phyloP scores from a whole-genome alignment of 2,329 filamentous ascomycete species.

The Scytalidium lignicola region DNA sequence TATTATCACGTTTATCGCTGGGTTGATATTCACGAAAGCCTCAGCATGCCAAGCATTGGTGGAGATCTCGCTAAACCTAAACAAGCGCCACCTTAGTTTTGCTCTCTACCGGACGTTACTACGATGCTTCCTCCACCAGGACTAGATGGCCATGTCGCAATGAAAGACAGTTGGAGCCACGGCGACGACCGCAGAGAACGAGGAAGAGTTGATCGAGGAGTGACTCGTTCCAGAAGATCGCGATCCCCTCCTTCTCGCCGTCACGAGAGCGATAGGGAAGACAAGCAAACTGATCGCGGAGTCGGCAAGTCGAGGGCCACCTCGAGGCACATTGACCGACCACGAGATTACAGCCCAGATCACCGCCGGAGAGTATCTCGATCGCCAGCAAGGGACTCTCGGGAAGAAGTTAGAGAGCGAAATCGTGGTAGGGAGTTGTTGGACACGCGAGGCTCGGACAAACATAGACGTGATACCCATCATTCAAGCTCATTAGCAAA shows the following conservation, averaged over 20 bases:
- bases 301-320: conserved; percentile 21
- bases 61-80: conserved; percentile 1
- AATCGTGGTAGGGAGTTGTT: conserved; percentile 30
- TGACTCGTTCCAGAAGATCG: conserved; percentile 28
- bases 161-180: conserved; percentile 37
- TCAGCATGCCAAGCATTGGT: not conserved
- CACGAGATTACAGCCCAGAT: conserved; percentile 21
- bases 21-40: not conserved
- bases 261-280: conserved; percentile 26
- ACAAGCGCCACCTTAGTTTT: conserved; percentile 3
- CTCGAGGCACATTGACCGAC: conserved; percentile 18
- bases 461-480: conserved; percentile 21
- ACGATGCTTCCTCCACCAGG: not conserved
- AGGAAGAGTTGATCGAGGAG: conserved; percentile 35
- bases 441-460: conserved; percentile 28
- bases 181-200: conserved; percentile 36
- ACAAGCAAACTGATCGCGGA: conserved; percentile 25
- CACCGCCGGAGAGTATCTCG: conserved; percentile 23
- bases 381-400: conserved; percentile 23
- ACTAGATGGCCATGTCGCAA: conserved; percentile 30
- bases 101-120: not conserved
- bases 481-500: conserved; percentile 27
- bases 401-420: conserved; percentile 27
- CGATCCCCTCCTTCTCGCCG: conserved; percentile 30
- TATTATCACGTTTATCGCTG: not conserved